Evolutionary conservation across 305 asterid genomes (phyloP).

Genomic region (Solanum aculeatissimum): DNA sequence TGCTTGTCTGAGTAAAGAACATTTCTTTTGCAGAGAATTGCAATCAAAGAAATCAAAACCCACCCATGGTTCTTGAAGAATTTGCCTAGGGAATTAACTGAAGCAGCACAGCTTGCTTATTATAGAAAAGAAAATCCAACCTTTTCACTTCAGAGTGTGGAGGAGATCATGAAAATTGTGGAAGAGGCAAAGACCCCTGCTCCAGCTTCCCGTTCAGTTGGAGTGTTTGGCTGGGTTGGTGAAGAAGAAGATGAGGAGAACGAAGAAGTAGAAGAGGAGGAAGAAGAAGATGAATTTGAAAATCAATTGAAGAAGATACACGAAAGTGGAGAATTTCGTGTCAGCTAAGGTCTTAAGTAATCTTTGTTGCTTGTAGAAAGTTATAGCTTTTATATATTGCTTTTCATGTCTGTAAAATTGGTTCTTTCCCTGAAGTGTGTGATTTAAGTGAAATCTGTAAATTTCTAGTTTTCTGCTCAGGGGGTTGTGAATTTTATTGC

Average conservation of each 20-base stretch:
- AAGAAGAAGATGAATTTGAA: slow-evolving; percentile 68
- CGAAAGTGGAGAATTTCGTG: slow-evolving; percentile 59
- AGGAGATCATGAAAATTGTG: slow-evolving; percentile 28
- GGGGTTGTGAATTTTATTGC: slow-evolving; percentile 3
- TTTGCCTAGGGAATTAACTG: slow-evolving; percentile 85
- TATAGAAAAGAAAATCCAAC: slow-evolving; percentile 80
- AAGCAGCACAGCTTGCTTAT: slow-evolving; percentile 62
- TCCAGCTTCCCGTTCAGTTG: slow-evolving; percentile 54
- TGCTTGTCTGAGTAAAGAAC: background rate
- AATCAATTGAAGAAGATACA: slow-evolving; percentile 70
- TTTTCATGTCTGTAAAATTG: slow-evolving; percentile 3
- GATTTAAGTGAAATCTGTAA: slow-evolving; percentile 4
- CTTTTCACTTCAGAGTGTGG: slow-evolving; percentile 61
- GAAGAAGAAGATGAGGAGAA: slow-evolving; percentile 50
- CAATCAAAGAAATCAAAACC: slow-evolving; percentile 72
- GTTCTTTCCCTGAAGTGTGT: background rate
- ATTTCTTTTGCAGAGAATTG: slow-evolving; percentile 48
- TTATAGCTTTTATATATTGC: background rate
- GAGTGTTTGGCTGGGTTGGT: slow-evolving; percentile 89
- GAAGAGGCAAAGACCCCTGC: slow-evolving; percentile 78
- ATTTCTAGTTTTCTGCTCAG: background rate
- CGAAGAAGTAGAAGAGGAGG: slow-evolving; percentile 36
- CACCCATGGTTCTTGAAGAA: slow-evolving; percentile 98
- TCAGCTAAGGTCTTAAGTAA: slow-evolving; percentile 11
- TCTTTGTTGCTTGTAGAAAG: background rate